Base-by-base conservation (phyloP, 208 protist genomes). In the Leishmania aethiopica region DNA sequence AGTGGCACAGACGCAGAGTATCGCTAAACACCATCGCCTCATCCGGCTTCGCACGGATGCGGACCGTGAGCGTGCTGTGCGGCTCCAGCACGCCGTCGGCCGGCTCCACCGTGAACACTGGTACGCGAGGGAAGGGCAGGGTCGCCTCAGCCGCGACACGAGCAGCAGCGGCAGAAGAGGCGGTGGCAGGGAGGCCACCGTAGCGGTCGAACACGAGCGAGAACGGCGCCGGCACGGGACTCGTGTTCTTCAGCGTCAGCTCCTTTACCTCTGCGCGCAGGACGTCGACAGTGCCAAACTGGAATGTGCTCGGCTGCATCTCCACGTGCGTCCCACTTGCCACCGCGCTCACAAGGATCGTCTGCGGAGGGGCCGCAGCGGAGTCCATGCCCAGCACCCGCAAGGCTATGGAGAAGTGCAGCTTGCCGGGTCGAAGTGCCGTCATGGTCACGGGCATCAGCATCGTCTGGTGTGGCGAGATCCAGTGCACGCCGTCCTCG, bases 11-110 rank as follows among this genome's bases (percentile, higher is more conserved):
- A 60, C 90, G 66, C 74, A 99, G 78, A 42, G 94, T 90, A 74
- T 99, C 94, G 22, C 66, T 81, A 78, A 98, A 98, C 22, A 72
- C 78, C 51, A 96, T 93, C 3, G 94, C 96, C 67, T 99, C 98
- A 84, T 99, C 94, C 11, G 97, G 84, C 78, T 90, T 86, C 3
- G 94, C 97, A 11, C 78, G 77, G 28, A 99, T 87, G 75, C 83
- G 79, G 35, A 99, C 78, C 0, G 75, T 82, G 42, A 84, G 76
- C 15, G 47, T 82, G 55, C 91, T 90, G 74, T 95, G 88, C 32
- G 92, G 92, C 60, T 89, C 79, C 72, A 98, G 95, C 60, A 92
- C 85, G 25, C 91, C 94, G 5, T 86, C 78, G 8, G 70, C 49
- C 1, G 87, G 87, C 42, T 95, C 89, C 22, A 96, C 66, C 0